A percentile compares a stretch with the other conserved stretches of the same genome.
phyloP scores from a whole-genome alignment of 345 rosid genomes.

The Citrus maxima region DNA sequence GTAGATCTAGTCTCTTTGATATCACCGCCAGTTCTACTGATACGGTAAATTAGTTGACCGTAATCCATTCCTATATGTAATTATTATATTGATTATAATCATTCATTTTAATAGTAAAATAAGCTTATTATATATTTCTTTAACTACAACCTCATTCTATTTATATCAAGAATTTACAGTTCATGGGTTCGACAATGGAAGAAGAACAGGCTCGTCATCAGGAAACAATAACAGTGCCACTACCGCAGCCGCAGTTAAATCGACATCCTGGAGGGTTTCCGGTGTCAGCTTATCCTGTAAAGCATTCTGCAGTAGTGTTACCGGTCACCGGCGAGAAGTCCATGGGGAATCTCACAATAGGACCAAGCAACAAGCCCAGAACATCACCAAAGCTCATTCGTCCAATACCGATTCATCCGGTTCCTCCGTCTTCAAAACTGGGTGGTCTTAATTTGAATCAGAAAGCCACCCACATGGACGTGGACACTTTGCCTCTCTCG shows the following conservation, averaged over 20 bases:
- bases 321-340: constrained; percentile 25
- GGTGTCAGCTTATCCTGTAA: constrained; percentile 29
- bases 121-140: no score
- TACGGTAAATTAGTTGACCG: constrained; percentile 19
- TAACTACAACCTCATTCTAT: background rate
- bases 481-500: constrained; percentile 43
- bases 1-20: constrained; percentile 76
- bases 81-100: no score
- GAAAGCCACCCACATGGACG: constrained; percentile 20
- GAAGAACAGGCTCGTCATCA: constrained; percentile 30
- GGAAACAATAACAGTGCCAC: constrained; percentile 16
- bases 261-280: constrained; percentile 24
- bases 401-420: constrained; percentile 49
- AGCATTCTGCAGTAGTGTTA: constrained; percentile 12
- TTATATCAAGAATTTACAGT: constrained; percentile 23
- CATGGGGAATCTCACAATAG: constrained; percentile 24
- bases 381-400: constrained; percentile 35
- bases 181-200: constrained; percentile 33
- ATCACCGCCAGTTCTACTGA: constrained; percentile 42
- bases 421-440: constrained; percentile 66
- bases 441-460: constrained; percentile 57
- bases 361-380: background rate
- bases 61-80: background rate
- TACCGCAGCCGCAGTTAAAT: constrained; percentile 14
- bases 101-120: no score